Evolutionary conservation across 2,329 filamentous ascomycete genomes (phyloP), one percentile per base, ranked within the genome.

Genomic region (Fusarium anthophilum): DNA sequence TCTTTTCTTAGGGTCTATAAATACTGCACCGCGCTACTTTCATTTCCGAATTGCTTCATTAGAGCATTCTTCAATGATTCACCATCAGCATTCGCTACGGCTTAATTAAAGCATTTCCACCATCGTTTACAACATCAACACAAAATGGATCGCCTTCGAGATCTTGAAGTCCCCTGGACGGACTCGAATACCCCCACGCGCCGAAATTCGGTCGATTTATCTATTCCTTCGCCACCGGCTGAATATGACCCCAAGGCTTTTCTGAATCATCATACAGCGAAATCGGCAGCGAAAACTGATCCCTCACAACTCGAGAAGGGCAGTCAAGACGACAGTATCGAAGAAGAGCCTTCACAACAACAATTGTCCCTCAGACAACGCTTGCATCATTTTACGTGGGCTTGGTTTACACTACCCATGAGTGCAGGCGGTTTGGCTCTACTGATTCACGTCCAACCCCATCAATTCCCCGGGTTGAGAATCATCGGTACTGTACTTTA

Each of bases 321-420:
- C 4, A 63, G 39, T 38, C 59, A 59, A 14, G 66, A 54, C 2
- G 14, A 30, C n/a, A 11, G n/a, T 32, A 9, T 48, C 47, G 6
- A 68, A 39, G 41, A 51, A 37, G 38, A 54, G 28, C 32, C 53
- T 15, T 32, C n/a, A 37, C 28, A 20, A 13, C 53, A 61, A 30
- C 84, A 81, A 58, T 75, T 88, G 4, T 76, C 81, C 8, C 64
- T 88, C 26, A 83, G 83, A 60, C 77, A 86, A 62, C 82, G 88
- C 8, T 80, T 90, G 32, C 82, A 86, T 51, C 89, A 91, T 81
- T 91, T 92, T 78, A 92, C 90, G 2, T 91, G 90, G 91, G 90
- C 90, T 24, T 94, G 92, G 92, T 95, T 91, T 81, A 92, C 92
- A 4, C 84, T 90, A 38, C 91, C 91, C 5, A 94, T 94, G 92